Base-by-base conservation (phyloP, 306 rosid species). In the Neltuma alba region DNA sequence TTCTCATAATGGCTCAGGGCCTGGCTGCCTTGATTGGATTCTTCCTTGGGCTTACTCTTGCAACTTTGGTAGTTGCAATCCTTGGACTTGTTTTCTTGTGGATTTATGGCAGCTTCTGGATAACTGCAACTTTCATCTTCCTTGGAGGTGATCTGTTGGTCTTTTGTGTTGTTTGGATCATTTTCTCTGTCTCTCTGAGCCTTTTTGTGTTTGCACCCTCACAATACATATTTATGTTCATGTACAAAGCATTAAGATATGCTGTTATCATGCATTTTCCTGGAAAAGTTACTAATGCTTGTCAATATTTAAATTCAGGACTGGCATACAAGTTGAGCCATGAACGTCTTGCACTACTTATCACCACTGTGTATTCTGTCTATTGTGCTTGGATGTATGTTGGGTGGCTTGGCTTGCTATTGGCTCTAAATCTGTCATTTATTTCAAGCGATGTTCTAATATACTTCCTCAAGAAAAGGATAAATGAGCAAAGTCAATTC, bases 61-160 rank as follows among this genome's bases (percentile, higher is more conserved):
- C 97, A 83, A 75, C 89, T 86, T 81, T 91, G 87, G 86, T 87
- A 33, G 87, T 91, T 81, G 92, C 91, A 55, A 60, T 93, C 84
- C 79, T 88, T 76, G 98, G 98, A 81, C 79, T 87, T 81, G 64
- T 86, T 67, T 87, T 83, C 81, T 85, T 96, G 92, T 93, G 99
- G 99, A 84, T 96, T 64, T 96, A 89, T 72, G 98, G 99, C 77
- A 93, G 94, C 89, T 93, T 96, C 84, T 96, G 99, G 99, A 90
- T 88, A 75, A 93, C 99, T 3, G 3, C 77, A 63, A 74, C 91
- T 80, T 80, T 91, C 83, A 86, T 96, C 83, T 60, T 92, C 70
- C 87, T 91, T 62, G 99, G 94, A 96, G 99, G 99, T 96, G 86
- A 88, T 82, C 76, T 42, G 65, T 80, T 85, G 76, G 44, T 70